Conservation (phyloP, 352 stramenopile species). For the Globisporangium barbulae region DNA sequence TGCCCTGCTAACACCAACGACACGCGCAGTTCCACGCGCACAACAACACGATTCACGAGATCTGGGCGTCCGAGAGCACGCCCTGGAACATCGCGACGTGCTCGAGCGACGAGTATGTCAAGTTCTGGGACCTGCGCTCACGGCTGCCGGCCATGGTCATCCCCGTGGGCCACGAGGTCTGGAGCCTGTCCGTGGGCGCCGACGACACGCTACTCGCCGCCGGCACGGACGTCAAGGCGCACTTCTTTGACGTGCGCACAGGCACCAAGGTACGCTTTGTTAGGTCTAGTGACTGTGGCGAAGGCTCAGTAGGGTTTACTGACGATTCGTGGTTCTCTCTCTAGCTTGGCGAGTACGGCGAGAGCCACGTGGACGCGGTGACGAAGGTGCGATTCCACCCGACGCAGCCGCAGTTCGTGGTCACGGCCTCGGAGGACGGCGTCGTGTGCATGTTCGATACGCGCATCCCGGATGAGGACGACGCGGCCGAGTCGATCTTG, state of each 20-base stretch:
- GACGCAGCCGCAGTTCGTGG: constrained; percentile 64
- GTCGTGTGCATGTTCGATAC: constrained; percentile 90
- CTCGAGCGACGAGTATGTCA: constrained; percentile 83
- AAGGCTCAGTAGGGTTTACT: neutral
- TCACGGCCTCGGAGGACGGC: constrained; percentile 89
- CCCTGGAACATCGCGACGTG: constrained; percentile 74
- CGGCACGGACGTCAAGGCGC: constrained; percentile 70
- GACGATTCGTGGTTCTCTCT: neutral
- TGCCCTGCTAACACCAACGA: neutral
- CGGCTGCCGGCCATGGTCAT: constrained; percentile 58
- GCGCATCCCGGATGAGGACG: constrained; percentile 79
- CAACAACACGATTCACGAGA: constrained; percentile 75
- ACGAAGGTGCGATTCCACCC: constrained; percentile 89
- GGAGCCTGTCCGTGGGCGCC: constrained; percentile 73
- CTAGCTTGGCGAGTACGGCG: constrained; percentile 76
- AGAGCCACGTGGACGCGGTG: constrained; percentile 88
- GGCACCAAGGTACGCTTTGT: constrained; percentile 28
- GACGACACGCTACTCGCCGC: constrained; percentile 73
- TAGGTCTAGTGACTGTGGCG: too few relatives aligned
- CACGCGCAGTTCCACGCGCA: constrained; percentile 58
- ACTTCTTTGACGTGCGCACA: constrained; percentile 81
- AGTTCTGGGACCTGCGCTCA: constrained; percentile 80
- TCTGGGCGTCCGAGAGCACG: constrained; percentile 65
- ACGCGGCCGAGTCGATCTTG: constrained; percentile 87
- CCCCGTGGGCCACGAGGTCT: constrained; percentile 64